phyloP scores from a whole-genome alignment of 495 filamentous ascomycete genomes.

The Tuber magnatum region DNA sequence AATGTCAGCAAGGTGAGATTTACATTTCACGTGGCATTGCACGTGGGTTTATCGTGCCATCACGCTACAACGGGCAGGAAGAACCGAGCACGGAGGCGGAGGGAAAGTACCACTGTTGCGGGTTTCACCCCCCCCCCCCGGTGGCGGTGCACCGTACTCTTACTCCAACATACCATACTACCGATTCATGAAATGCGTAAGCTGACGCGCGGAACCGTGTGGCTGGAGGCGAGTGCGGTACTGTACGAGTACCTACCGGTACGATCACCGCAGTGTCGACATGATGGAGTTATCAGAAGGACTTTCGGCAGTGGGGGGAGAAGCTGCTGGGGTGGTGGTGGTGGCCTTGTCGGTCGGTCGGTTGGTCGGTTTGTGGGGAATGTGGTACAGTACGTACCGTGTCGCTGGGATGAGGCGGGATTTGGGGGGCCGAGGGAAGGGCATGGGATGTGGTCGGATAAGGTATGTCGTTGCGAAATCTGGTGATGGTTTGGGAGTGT shows the following conservation, averaged over 20 bases:
- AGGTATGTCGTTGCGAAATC: not conserved
- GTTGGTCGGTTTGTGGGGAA: not conserved
- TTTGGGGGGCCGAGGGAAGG: not conserved
- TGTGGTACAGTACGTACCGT: not conserved
- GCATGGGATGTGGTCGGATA: not conserved
- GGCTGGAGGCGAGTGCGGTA: not conserved
- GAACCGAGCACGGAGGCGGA: not conserved
- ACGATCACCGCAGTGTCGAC: not conserved
- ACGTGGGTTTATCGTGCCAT: not conserved
- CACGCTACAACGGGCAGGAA: not conserved
- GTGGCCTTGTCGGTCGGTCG: not conserved
- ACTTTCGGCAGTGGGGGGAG: not conserved
- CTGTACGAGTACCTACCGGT: not conserved
- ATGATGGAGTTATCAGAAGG: not conserved
- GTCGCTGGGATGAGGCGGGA: not conserved
- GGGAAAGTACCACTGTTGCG: not conserved
- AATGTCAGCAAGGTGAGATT: not conserved
- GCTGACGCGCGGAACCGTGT: not conserved
- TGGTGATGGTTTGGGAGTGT: not conserved
- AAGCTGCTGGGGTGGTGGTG: not conserved
- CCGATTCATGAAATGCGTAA: not conserved
- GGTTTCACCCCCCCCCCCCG: not conserved
- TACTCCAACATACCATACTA: too few species aligned
- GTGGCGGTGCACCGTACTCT: not conserved
- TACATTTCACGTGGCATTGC: not conserved